Evolutionary conservation across 2,329 filamentous ascomycete species (phyloP).

Genomic region (Cephalotrichum gorgonifer): DNA sequence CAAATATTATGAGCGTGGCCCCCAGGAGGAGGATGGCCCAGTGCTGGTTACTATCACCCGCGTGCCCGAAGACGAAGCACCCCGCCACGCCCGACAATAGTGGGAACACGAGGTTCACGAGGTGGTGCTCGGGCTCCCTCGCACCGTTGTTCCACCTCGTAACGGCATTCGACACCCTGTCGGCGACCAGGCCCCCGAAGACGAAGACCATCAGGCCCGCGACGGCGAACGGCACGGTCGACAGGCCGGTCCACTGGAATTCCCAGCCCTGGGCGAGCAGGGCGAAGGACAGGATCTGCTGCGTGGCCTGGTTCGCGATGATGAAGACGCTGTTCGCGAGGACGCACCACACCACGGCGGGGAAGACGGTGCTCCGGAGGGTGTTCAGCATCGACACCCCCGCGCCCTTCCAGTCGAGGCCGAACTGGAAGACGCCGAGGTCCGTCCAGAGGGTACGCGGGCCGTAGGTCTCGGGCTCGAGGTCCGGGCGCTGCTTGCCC

Average conservation of each 20-base stretch:
- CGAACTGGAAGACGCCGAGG: constrained; percentile 19
- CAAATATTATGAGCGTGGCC: constrained; percentile 17
- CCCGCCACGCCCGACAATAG: constrained; percentile 16
- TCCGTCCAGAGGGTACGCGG: constrained; percentile 18
- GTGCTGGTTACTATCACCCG: constrained; percentile 14
- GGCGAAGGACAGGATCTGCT: constrained; percentile 13
- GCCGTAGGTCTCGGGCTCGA: constrained; percentile 16
- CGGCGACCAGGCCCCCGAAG: constrained; percentile 18
- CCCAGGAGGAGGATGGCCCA: constrained; percentile 17
- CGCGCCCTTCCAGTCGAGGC: constrained; percentile 15
- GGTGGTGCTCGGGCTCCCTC: constrained; percentile 20
- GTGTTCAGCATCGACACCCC: constrained; percentile 15
- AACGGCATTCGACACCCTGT: constrained; percentile 15
- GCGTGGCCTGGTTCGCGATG: constrained; percentile 16
- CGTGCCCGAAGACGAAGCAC: constrained; percentile 19
- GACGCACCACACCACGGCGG: constrained; percentile 21
- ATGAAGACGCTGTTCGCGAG: constrained; percentile 19
- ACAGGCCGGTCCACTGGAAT: constrained; percentile 17
- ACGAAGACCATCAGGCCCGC: constrained; percentile 12
- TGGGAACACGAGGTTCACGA: constrained; percentile 19
- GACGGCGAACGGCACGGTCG: constrained; percentile 13
- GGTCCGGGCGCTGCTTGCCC: constrained; percentile 15
- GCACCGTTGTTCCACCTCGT: constrained; percentile 17
- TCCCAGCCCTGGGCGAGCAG: constrained; percentile 17
- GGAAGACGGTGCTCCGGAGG: constrained; percentile 20